phyloP scores from a whole-genome alignment of 2,329 filamentous ascomycete genomes.

The Nemania sp. region DNA sequence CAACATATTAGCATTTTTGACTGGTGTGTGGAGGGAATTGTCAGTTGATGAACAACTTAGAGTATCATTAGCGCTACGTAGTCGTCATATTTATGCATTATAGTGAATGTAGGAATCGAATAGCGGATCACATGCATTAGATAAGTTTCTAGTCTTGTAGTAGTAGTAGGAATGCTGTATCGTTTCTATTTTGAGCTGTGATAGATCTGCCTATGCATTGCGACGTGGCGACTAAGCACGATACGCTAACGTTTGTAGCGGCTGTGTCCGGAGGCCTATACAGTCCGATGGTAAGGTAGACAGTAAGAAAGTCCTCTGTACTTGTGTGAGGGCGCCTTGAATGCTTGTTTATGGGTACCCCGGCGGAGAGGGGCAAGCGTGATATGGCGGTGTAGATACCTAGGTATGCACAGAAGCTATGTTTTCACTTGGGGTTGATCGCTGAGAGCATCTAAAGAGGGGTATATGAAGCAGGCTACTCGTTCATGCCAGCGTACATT shows the following conservation, averaged over 20 bases:
- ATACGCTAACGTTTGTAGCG: background rate
- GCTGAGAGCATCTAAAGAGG: background rate
- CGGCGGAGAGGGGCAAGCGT: background rate
- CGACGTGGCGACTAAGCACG: background rate
- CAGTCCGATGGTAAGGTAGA: background rate
- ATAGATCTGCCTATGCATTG: background rate
- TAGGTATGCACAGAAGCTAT: too few species aligned
- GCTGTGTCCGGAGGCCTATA: background rate
- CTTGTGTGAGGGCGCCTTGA: background rate
- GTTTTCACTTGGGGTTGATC: background rate
- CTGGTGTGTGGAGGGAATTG: background rate
- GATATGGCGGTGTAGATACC: background rate
- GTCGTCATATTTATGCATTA: background rate
- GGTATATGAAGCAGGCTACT: background rate
- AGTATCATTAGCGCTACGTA: background rate
- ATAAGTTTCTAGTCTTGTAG: conserved; percentile 5
- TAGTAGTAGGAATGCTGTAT: background rate
- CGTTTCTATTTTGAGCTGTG: conserved; percentile 5
- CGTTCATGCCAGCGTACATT: background rate
- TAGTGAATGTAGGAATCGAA: background rate
- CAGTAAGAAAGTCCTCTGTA: background rate
- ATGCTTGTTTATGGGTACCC: background rate
- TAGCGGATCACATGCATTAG: conserved; percentile 15
- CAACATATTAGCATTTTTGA: background rate
- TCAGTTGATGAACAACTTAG: background rate